A percentile compares a stretch with the other conserved stretches of the same genome.
Evolutionary conservation across 2,329 filamentous ascomycete species (phyloP).

Genomic region (Botrytis sinoallii): DNA sequence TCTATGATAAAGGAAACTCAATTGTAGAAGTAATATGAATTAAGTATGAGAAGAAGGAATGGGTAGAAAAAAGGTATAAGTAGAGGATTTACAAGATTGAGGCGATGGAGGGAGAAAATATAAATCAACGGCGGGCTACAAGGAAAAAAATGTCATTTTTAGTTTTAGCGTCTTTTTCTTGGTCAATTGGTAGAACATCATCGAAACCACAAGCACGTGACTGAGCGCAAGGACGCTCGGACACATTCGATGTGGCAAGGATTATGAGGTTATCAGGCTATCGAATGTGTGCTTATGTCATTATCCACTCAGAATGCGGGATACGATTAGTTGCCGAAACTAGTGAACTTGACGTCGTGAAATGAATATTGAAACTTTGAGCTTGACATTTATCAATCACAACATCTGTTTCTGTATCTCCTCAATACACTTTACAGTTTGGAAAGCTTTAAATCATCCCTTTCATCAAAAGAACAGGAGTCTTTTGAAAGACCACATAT

Average conservation of each 20-base stretch:
- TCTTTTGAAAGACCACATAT: background rate
- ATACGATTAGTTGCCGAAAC: background rate
- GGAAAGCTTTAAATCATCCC: background rate
- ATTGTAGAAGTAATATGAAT: conserved; percentile 20
- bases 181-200: conserved; percentile 14
- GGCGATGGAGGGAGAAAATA: conserved; percentile 16
- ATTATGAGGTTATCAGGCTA: background rate
- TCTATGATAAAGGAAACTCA: conserved; percentile 25
- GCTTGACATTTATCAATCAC: background rate
- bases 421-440: background rate
- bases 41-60: conserved; percentile 21
- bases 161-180: conserved; percentile 19
- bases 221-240: background rate
- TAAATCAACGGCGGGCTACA: conserved; percentile 10
- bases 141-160: conserved; percentile 18
- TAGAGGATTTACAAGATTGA: conserved; percentile 4
- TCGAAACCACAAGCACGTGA: conserved; percentile 11
- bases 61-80: conserved; percentile 20
- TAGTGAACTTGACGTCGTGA: conserved; percentile 4
- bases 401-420: conserved; percentile 1
- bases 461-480: background rate
- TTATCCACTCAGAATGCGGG: background rate
- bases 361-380: background rate
- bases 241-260: background rate
- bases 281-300: background rate